Conservation (phyloP, 2,329 filamentous ascomycete species). For the Paradendryphiella salina region DNA sequence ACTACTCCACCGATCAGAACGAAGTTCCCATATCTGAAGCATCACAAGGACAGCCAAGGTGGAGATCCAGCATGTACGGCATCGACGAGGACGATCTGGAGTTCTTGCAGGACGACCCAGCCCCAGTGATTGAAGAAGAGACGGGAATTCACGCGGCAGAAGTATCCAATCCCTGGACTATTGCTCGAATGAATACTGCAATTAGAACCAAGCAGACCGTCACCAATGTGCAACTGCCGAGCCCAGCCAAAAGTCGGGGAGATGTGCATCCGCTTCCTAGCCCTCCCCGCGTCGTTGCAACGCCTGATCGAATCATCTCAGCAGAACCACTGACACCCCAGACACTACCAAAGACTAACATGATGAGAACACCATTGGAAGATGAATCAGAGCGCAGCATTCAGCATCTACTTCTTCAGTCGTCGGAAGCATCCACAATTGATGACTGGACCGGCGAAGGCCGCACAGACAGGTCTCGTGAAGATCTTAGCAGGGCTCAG, state of each 20-base stretch:
- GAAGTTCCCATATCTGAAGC: background rate
- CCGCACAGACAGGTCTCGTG: too few relatives aligned
- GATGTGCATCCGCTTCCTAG: background rate
- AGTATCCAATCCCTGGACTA: conserved; percentile 55
- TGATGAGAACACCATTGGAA: background rate
- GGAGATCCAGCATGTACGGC: conserved; percentile 47
- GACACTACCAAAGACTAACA: conserved; percentile 14
- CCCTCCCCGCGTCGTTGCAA: conserved; percentile 13
- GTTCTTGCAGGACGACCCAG: conserved; percentile 19
- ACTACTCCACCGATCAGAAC: background rate
- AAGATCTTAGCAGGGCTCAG: background rate
- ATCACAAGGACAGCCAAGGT: conserved; percentile 17
- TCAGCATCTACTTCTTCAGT: background rate
- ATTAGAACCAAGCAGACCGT: conserved; percentile 20
- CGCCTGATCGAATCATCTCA: background rate
- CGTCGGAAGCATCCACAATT: background rate
- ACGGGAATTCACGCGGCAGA: conserved; percentile 38
- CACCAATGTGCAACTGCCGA: conserved; percentile 29
- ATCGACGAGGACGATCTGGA: conserved; percentile 45
- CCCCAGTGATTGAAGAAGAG: conserved; percentile 27
- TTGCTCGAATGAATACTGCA: conserved; percentile 53
- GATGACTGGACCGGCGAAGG: background rate
- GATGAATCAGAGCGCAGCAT: conserved; percentile 16
- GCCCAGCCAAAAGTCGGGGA: conserved; percentile 28
- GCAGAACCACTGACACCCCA: conserved; percentile 24